Evolutionary conservation across 2,329 filamentous ascomycete genomes (phyloP).

Genomic region (Aspergillus ochraceus): DNA sequence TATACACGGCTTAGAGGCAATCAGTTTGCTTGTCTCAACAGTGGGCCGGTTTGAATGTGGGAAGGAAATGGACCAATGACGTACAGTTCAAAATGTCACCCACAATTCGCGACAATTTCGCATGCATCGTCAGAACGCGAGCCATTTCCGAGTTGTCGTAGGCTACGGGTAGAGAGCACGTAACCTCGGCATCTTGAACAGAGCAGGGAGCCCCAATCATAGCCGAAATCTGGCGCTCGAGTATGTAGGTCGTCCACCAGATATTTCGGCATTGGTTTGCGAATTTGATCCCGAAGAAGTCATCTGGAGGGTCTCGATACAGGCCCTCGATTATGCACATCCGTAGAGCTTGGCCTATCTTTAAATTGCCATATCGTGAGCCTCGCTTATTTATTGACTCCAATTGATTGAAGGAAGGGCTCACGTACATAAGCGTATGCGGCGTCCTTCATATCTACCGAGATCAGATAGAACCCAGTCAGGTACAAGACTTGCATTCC

Average conservation of each 20-base stretch:
- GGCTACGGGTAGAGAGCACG: background rate
- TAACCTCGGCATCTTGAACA: background rate
- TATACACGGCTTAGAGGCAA: background rate
- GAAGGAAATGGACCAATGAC: background rate
- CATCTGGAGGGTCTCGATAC: background rate
- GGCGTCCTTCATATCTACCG: constrained; percentile 1
- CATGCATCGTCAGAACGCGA: background rate
- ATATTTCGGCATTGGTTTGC: constrained; percentile 2
- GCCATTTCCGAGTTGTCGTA: background rate
- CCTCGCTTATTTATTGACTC: background rate
- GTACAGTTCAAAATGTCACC: background rate
- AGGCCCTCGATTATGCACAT: background rate
- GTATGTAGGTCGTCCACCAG: constrained; percentile 1
- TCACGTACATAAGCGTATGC: background rate
- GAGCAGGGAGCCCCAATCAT: background rate
- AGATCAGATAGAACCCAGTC: background rate
- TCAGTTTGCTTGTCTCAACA: too few species aligned
- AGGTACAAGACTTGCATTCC: constrained; percentile 2
- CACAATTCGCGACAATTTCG: background rate
- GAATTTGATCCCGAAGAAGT: background rate
- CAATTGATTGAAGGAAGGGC: background rate
- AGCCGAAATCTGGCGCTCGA: background rate
- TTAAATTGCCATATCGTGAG: background rate
- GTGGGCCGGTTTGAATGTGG: too few species aligned
- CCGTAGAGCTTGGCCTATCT: background rate